Evolutionary conservation across 1,284 basidiomycete species (phyloP), one percentile per base, ranked within the genome.

Genomic region (Sporisorium exsertum): DNA sequence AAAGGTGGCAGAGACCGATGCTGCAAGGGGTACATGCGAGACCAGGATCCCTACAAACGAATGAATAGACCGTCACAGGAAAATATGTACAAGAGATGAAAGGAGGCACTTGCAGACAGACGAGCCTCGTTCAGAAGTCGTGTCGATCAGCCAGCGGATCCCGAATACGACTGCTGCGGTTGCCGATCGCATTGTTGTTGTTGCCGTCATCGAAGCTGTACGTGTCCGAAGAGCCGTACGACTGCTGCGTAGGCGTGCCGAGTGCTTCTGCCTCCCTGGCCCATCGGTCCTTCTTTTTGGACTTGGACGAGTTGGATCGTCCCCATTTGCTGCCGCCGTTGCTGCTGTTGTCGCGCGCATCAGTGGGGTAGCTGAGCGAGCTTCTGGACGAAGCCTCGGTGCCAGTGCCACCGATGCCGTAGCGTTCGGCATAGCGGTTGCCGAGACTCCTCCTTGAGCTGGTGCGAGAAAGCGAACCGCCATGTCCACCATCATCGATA

Each of bases 371-470:
- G 67, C 66, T 70, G 64, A 69, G 64, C 57, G 75, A 73, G 66
- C 64, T 72, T 24, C 58, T 53, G n/a, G 70, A 73, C 10, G 75
- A 77, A 12, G 59, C 64, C 18, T 73, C 60, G 16, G 63, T 62
- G 52, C 67, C 64, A 27, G 46, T 32, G 29, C 49, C 54, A 10
- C 58, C 71, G 42, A 77, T 65, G 15, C 67, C 67, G 55, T 77
- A 77, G 18, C 75, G 65, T 35, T 77, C 75, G n/a, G 75, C 75
- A 32, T 77, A 77, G 29, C 75, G 61, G 43, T 67, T 77, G 35
- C 75, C 75, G 26, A 77, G 64, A 33, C 75, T 77, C 15, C 67
- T 49, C 26, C 75, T 64, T 4, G 73, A 74, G 57, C 69, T 72
- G 32, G 59, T 55, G 45, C 74, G 74, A 8, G 69, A 69, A 24